A percentile compares a stretch with the other conserved stretches of the same genome.
Evolutionary conservation across 805 yeast species (phyloP).

Genomic region (Kuraishia borneana): DNA sequence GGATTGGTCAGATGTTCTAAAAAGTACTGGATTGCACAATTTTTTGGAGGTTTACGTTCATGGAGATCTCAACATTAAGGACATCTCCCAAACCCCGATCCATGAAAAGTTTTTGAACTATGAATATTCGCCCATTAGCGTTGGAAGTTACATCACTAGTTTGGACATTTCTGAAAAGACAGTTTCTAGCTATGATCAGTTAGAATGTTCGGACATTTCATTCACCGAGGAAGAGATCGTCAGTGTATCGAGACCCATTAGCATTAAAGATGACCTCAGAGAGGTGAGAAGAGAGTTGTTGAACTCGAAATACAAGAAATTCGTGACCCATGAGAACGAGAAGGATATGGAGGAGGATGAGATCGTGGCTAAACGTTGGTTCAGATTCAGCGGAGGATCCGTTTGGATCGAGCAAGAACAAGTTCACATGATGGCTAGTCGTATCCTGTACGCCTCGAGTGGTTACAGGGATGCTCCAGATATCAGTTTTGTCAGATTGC

Average conservation of each 20-base stretch:
- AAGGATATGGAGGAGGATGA: neutral
- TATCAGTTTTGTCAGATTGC: conserved; percentile 31
- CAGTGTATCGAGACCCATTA: neutral
- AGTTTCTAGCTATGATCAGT: neutral
- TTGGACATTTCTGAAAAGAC: conserved; percentile 1
- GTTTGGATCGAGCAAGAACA: conserved; percentile 42
- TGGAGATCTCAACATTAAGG: conserved; percentile 1
- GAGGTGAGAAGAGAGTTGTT: conserved; percentile 1
- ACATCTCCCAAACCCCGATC: neutral
- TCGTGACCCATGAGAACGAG: conserved; percentile 2
- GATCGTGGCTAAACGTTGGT: conserved; percentile 20
- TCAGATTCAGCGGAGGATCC: conserved; percentile 35
- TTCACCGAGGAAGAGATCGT: neutral
- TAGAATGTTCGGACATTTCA: neutral
- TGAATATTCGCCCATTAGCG: neutral
- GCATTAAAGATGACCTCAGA: neutral
- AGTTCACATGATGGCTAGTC: conserved; percentile 32
- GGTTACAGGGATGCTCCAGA: conserved; percentile 21
- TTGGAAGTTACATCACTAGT: neutral
- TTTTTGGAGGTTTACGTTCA: neutral
- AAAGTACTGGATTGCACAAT: neutral
- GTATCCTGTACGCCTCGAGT: conserved; percentile 26
- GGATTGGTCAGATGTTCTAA: neutral
- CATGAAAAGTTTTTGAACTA: neutral
- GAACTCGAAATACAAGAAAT: neutral